Evolutionary conservation across 495 filamentous ascomycete species (phyloP), one percentile per base, ranked within the genome.

Genomic region (Penicillium flavigenum): DNA sequence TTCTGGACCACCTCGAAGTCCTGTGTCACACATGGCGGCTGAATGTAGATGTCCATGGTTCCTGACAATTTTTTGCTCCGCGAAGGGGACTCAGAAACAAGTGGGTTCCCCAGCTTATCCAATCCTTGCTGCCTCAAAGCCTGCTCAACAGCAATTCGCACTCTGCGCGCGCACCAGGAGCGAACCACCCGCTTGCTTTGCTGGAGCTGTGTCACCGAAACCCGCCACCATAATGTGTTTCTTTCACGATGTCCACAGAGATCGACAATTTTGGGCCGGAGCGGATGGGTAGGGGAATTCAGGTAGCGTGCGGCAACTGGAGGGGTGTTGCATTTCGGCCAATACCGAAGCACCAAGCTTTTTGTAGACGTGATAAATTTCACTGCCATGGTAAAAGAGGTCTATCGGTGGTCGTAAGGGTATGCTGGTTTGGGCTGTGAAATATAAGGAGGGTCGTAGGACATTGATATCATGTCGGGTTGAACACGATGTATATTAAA

Each of bases 71-170:
- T 36, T 7, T 57, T 46, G 10, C 47, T 39, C 1, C 26, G 50
- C 9, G 10, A 43, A 24, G 39, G n/a, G n/a, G 36, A 8, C 4
- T 49, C 39, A 3, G 42, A 32, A 24, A 16, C 10, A 12, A 76
- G 52, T 3, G 59, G 61, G 29, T 60, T 76, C 19, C 88, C 88
- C 22, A 79, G 59, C n/a, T 60, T 49, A 63, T 83, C 80, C 59
- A 79, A 86, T 1, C 86, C 86, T 47, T 69, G 75, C 32, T 67
- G 76, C 56, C 69, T 76, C 59, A 92, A 70, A 17, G 79, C 81
- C 47, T 82, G 73, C 48, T 58, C 59, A 38, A 92, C 74, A 0
- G 86, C 86, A 19, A 71, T 63, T 32, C 75, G 68, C 10, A 84
- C 41, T 68, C 80, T 78, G 63, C 79, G 78, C 27, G 64, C 66